Conservation (phyloP, 148 eudicot species). For the Chenopodium quinoa region DNA sequence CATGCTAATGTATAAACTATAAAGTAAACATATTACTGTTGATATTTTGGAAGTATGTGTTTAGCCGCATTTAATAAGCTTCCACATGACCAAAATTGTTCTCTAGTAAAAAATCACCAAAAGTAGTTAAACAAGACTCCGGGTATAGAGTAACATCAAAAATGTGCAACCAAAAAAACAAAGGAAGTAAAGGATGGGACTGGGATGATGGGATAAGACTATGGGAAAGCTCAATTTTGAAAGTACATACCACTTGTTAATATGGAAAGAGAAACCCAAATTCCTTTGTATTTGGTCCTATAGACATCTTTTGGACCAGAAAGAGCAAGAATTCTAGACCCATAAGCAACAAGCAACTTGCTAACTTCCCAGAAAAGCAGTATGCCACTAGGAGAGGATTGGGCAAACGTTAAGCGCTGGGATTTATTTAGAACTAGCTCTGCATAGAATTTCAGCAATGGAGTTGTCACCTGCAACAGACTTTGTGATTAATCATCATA, state of each 20-base stretch:
- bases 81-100: too few relatives aligned
- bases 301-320: constrained; percentile 67
- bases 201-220: neutral
- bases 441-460: constrained; percentile 79
- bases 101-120: too few relatives aligned
- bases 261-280: constrained; percentile 68
- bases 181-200: neutral
- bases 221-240: neutral
- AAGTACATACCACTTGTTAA: constrained; percentile 61
- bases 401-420: constrained; percentile 77
- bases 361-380: constrained; percentile 96
- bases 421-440: constrained; percentile 82
- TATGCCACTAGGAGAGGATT: constrained; percentile 86
- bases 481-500: neutral
- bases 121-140: too few relatives aligned
- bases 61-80: too few relatives aligned
- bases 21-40: too few relatives aligned
- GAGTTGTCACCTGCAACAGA: constrained; percentile 77
- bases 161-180: neutral
- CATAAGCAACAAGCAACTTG: constrained; percentile 86
- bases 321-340: constrained; percentile 65
- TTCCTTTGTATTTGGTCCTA: constrained; percentile 84
- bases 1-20: too few relatives aligned
- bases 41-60: too few relatives aligned
- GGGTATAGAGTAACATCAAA: too few relatives aligned